Evolutionary conservation across 305 asterid genomes (phyloP), one percentile per base, ranked within the genome.

Genomic region (Petunia hybrid): DNA sequence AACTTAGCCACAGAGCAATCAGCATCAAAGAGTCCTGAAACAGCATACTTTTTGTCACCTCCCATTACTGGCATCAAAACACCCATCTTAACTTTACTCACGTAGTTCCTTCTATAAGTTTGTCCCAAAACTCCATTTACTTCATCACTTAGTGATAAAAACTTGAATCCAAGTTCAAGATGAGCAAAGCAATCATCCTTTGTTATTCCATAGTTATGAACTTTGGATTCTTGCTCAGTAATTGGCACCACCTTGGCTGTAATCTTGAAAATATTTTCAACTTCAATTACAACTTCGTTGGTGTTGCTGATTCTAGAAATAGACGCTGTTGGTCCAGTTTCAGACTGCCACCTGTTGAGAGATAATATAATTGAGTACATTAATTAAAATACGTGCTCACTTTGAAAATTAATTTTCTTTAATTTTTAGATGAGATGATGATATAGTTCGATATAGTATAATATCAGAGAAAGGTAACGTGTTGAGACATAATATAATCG

Each of bases 81-180:
- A 70, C 89, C 90, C 87, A 90, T 82, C 42, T 91, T 92, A 2
- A 75, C 87, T 59, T 82, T 84, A 41, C 89, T 91, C 69, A 89
- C 94, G 40, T 91, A 92, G 13, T 85, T 85, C 8, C 77, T 82
- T 10, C 84, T 12, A 45, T 91, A 91, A 0, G 95, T 92, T 51
- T 90, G 97, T 1, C 97, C 97, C 31, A 92, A 46, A 55, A 92
- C 89, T 63, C 97, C 95, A 39, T 88, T 82, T 2, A 85, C 86
- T 0, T 16, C 22, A 40, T 81, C 88, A 9, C 80, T 83, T 0
- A 87, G 75, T 16, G 79, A 60, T 2, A 79, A 84, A 75, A 89
- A 85, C 40, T 83, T 89, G 77, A 89, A 89, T 0, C 83, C 86
- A 8, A 89, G 64, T 62, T 89, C 92, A 79, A 89, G 64, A 83